These are phyloP conservation scores for Neurospora discreta DNA, from an alignment of 495 filamentous ascomycete genomes.

Conservation along the genomic window DNA sequence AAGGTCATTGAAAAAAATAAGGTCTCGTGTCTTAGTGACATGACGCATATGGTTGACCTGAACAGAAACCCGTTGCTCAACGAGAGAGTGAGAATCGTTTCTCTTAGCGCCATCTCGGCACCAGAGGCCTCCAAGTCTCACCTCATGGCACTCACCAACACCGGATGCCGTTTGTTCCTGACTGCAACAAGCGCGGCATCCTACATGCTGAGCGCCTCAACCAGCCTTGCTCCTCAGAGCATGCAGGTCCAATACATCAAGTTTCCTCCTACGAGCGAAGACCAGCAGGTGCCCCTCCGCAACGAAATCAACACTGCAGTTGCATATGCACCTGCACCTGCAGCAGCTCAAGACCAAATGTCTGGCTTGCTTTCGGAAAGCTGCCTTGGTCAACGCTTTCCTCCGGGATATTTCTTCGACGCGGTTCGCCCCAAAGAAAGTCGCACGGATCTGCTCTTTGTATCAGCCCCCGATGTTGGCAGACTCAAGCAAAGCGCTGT, in stretches of 20 bases:
- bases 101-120: conserved; percentile 71
- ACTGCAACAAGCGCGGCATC: conserved; percentile 75
- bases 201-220: conserved; percentile 48
- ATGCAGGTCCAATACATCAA: conserved; percentile 96
- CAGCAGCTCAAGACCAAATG: background rate
- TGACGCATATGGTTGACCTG: conserved; percentile 65
- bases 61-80: conserved; percentile 50
- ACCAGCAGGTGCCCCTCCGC: conserved; percentile 9
- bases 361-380: background rate
- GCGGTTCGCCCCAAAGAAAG: conserved; percentile 43
- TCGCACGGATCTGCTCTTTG: conserved; percentile 58
- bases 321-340: conserved; percentile 4
- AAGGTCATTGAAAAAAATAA: conserved; percentile 46
- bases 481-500: conserved; percentile 50
- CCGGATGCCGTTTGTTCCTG: conserved; percentile 82
- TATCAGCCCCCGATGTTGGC: conserved; percentile 79
- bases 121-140: conserved; percentile 74
- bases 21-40: conserved; percentile 44
- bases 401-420: conserved; percentile 86
- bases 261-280: conserved; percentile 51
- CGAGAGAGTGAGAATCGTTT: conserved; percentile 57
- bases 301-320: conserved; percentile 15
- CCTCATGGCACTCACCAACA: conserved; percentile 81
- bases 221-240: conserved; percentile 64
- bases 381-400: conserved; percentile 49